A percentile compares a stretch with the other conserved stretches of the same genome.
Evolutionary conservation across 345 rosid species (phyloP).

Genomic region (Pistacia integerrima): DNA sequence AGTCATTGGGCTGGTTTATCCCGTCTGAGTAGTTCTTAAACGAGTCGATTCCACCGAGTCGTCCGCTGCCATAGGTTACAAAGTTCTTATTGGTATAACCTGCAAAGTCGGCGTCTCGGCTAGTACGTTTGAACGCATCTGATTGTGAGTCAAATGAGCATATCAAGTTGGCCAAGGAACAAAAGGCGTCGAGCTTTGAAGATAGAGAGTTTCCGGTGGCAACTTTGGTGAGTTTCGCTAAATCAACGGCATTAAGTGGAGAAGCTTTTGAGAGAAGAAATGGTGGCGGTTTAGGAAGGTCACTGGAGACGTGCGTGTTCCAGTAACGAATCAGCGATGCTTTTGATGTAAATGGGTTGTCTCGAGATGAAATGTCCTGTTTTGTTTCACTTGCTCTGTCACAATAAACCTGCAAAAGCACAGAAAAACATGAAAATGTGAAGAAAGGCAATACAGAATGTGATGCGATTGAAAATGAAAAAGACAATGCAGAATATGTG

Average conservation of each 20-base stretch:
- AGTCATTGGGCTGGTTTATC: slow-evolving; percentile 31
- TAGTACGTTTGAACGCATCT: slow-evolving; percentile 6
- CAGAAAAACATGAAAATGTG: neutral
- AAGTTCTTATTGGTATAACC: slow-evolving; percentile 46
- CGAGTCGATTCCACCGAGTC: slow-evolving; percentile 44
- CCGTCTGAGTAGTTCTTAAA: slow-evolving; percentile 65
- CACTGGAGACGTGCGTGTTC: slow-evolving; percentile 57
- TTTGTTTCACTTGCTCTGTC: neutral
- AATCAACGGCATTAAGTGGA: slow-evolving; percentile 52
- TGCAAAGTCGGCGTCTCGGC: slow-evolving; percentile 47
- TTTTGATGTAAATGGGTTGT: slow-evolving; percentile 69
- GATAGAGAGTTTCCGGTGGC: slow-evolving; percentile 47
- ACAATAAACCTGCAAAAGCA: slow-evolving; percentile 23
- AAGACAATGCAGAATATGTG: neutral
- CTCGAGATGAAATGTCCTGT: neutral
- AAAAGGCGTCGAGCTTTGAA: slow-evolving; percentile 49
- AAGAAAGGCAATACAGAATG: neutral
- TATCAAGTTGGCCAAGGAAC: slow-evolving; percentile 58
- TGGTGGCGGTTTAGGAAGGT: slow-evolving; percentile 38
- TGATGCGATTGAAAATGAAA: neutral
- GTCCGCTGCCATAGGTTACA: slow-evolving; percentile 39
- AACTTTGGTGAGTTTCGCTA: slow-evolving; percentile 46
- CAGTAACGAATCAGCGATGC: slow-evolving; percentile 84
- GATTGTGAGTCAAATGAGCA: slow-evolving; percentile 44
- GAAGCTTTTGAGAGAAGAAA: slow-evolving; percentile 83